Base-by-base conservation (phyloP, 352 stramenopile species). In the Phytophthora ramorum region DNA sequence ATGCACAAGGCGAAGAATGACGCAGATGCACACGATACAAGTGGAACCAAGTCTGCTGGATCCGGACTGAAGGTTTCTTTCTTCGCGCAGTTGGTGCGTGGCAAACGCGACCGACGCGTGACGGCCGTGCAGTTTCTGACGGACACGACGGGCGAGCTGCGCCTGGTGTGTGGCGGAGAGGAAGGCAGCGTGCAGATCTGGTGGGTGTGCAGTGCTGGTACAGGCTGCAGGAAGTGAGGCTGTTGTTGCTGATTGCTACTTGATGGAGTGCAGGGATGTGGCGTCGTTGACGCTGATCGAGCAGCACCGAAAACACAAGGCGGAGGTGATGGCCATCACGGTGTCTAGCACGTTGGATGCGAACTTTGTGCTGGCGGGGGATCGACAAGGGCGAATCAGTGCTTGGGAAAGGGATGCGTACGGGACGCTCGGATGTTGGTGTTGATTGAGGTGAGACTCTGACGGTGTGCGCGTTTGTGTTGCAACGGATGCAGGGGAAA, bases 111-210 rank as follows among this genome's bases (percentile, higher is more conserved):
- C 54, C 80, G 82, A 26, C 83, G 83, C 17, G 84, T 92, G 32
- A 91, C 79, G 13, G 66, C 77, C 2, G 58, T 94, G 34, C 69
- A 77, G 19, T 87, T 89, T 46, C 30, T 91, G 7, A 63, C 51
- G 34, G 58, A 85, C 43, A 12, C 49, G 16, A 63, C 51, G 6
- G 67, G 64, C 2, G 64, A 81, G 12, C 44, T 89, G 32, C 73
- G 61, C 3, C 16, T 94, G 9, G 60, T 90, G 32, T 91, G 82
- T 34, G 75, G 66, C 4, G 83, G 82, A 30, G 86, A 94, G 53
- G 86, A 91, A 69, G 86, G 82, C 22, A 69, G 76, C 26, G 78
- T 94, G 26, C 86, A 94, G 69, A 72, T 94, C 28, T 94, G 86
- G 86, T 91, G 58, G 13, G 58, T 77, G 1, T 12, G 24, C n/a